Conservation (phyloP, 1,139 yeast genomes). For the Diutina sp. region DNA sequence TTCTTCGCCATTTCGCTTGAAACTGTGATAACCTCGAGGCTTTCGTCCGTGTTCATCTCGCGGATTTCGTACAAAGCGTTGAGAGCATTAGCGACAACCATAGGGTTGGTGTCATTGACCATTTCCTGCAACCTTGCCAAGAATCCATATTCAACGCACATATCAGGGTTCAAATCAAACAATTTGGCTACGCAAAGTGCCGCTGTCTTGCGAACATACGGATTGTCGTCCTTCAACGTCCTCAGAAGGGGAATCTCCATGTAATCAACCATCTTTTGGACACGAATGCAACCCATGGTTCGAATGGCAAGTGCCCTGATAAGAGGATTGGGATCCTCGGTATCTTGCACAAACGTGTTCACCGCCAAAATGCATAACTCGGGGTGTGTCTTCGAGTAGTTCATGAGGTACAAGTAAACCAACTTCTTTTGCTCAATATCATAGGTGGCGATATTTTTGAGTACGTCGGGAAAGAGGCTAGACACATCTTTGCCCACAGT, state of each 20-base stretch:
- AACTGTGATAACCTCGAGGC: conserved; percentile 25
- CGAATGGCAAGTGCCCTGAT: conserved; percentile 93
- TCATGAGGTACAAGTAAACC: conserved; percentile 90
- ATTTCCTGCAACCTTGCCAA: conserved; percentile 55
- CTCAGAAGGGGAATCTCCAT: conserved; percentile 81
- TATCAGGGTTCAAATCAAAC: conserved; percentile 70
- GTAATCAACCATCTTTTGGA: conserved; percentile 89
- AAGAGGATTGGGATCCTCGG: conserved; percentile 94
- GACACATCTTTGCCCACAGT: conserved; percentile 98
- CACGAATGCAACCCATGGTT: conserved; percentile 97
- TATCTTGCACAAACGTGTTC: conserved; percentile 91
- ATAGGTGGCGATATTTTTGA: conserved; percentile 93
- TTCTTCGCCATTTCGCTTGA: conserved; percentile 41
- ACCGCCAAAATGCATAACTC: conserved; percentile 94
- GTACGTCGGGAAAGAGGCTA: conserved; percentile 85
- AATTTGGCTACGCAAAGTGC: conserved; percentile 95
- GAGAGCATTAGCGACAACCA: conserved; percentile 93
- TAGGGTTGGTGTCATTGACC: conserved; percentile 81
- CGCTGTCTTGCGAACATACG: conserved; percentile 95
- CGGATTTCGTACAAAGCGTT: conserved; percentile 76
- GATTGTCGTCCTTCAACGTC: conserved; percentile 84
- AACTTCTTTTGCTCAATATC: conserved; percentile 94
- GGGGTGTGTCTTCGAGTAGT: conserved; percentile 93
- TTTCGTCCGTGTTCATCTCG: conserved; percentile 44
- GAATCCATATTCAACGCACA: conserved; percentile 84